Conservation (phyloP, 345 rosid genomes). For the Salix dunnii region DNA sequence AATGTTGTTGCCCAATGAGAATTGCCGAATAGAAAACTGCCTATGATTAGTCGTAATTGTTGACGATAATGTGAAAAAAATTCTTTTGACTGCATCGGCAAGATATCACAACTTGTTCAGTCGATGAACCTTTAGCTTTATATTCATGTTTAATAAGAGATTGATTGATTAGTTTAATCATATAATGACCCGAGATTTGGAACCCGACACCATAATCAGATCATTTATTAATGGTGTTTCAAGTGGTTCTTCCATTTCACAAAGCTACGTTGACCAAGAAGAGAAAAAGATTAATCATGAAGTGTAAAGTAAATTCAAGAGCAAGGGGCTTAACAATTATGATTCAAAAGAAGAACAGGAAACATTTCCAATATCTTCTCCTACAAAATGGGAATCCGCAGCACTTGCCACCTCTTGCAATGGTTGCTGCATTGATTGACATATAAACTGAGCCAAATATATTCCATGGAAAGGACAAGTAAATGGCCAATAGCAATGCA, state of each 20-base stretch:
- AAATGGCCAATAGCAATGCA: neutral
- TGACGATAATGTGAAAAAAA: neutral
- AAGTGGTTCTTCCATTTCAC: constrained; percentile 80
- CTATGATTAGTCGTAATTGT: neutral
- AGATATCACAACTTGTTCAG: neutral
- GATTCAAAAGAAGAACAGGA: neutral
- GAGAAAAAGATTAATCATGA: neutral
- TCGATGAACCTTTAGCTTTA: neutral
- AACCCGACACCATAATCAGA: constrained; percentile 85
- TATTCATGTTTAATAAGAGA: neutral
- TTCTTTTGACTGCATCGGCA: constrained; percentile 61
- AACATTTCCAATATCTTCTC: constrained; percentile 88
- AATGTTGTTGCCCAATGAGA: constrained; percentile 67
- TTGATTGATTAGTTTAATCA: neutral
- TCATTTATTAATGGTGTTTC: constrained; percentile 83
- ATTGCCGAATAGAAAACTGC: neutral
- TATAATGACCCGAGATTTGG: constrained; percentile 78
- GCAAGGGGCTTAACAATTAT: neutral
- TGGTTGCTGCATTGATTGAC: constrained; percentile 49
- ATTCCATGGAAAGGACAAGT: no score
- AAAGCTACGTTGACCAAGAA: constrained; percentile 40
- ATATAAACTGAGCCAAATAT: no score
- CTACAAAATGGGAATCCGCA: constrained; percentile 66
- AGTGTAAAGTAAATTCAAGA: neutral
- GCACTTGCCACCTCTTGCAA: constrained; percentile 87